Conservation (phyloP, 2,329 filamentous ascomycete genomes). For the Dendryphion nanum region DNA sequence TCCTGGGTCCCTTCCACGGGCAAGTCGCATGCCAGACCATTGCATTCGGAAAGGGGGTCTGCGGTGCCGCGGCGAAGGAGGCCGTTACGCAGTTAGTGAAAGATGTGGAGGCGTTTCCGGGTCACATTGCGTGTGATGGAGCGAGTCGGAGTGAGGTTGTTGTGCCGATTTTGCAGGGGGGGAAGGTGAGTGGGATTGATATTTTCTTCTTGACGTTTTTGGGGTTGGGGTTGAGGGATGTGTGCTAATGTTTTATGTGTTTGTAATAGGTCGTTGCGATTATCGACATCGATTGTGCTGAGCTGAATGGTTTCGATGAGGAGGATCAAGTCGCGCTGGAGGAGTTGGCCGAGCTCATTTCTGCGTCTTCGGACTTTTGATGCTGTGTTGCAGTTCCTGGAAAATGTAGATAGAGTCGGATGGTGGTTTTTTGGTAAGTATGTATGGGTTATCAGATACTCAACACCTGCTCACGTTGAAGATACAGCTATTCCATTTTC, state of each 20-base stretch:
- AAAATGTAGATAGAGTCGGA: no score
- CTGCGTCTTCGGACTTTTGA: slow-evolving; percentile 34
- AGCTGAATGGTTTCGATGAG: slow-evolving; percentile 64
- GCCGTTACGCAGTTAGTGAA: slow-evolving; percentile 61
- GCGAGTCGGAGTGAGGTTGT: slow-evolving; percentile 78
- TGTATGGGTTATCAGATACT: no score
- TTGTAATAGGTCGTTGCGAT: slow-evolving; percentile 61
- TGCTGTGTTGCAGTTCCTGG: no score
- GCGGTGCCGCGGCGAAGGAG: slow-evolving; percentile 65
- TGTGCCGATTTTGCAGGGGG: slow-evolving; percentile 64
- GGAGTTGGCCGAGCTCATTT: slow-evolving; percentile 48
- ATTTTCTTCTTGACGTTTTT: background rate
- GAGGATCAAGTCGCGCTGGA: slow-evolving; percentile 67
- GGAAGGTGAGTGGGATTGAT: slow-evolving; percentile 39
- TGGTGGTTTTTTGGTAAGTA: no score
- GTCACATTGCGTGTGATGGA: slow-evolving; percentile 79
- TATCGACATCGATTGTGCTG: slow-evolving; percentile 77
- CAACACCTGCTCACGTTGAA: no score
- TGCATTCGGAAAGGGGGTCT: slow-evolving; percentile 70
- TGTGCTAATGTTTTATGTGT: background rate
- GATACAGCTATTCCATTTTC: no score
- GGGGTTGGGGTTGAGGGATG: background rate
- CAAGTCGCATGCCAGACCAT: slow-evolving; percentile 78
- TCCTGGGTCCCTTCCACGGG: slow-evolving; percentile 78
- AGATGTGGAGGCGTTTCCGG: slow-evolving; percentile 73